Base-by-base conservation (phyloP, 345 rosid species). In the Ricinus communis region DNA sequence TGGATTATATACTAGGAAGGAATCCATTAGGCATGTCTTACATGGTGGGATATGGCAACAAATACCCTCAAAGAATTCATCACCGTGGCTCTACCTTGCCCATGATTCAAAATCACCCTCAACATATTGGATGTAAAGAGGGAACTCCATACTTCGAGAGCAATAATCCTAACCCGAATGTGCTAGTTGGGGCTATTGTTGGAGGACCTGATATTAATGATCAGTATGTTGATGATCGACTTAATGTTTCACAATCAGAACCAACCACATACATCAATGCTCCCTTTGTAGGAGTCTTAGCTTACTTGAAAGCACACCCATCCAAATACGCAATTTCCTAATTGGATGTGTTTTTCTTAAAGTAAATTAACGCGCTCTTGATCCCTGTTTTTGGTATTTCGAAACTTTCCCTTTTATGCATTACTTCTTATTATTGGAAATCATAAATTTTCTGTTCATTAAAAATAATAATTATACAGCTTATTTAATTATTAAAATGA, bases 41-140 rank as follows among this genome's bases (percentile, higher is more conserved):
- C 73, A 77, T 77, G 80, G 80, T 77, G n/a, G 80, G 80, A 62
- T 77, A 60, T 47, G 64, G 76, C 25, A 22, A 24, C 7, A 77
- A 77, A 10, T 77, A 15, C 19, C 80, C 80, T 18, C 8, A 38
- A 28, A 71, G 27, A 30, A 66, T 77, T 28, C 80, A 77, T 25
- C 80, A 77, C 62, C 50, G 80, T 0, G 80, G 72, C 19, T 77
- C 80, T 1, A 7, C 22, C 59, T 21, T 77, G 28, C 80, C 80
- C 40, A 56, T 71, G 16, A 31, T 46, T 2, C 49, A n/a, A 1
- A 24, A 2, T 4, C 58, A 45, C 33, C 57, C 13, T 43, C 0
- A 14, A 0, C 70, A 33, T 8, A 65, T 73, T 21, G 65, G 50
- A 15, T 73, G 76, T 47, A 46, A 46, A 4, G 65, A 46, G 0